Percentiles rank a stretch among this genome's conserved stretches.
Conservation (phyloP, 192 early-diverging fungal genomes). For the Phycomyces blakesleeanus region DNA sequence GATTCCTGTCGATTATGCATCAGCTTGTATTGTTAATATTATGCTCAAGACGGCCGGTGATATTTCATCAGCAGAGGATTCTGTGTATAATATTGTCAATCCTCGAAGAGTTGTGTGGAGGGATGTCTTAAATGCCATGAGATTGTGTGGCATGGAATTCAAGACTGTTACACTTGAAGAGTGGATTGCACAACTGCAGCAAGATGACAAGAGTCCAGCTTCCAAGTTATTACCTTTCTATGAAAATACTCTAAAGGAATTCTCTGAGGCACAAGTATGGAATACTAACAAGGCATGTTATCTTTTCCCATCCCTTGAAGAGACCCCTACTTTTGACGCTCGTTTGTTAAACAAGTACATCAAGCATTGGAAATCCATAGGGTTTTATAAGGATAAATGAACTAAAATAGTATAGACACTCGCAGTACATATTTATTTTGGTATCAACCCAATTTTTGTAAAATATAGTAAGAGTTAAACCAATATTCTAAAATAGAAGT, state of each 20-base stretch:
- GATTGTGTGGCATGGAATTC: constrained; percentile 18
- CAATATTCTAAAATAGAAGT: no score
- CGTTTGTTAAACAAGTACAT: neutral
- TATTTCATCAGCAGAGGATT: neutral
- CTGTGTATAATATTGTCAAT: constrained; percentile 28
- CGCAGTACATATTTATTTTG: no score
- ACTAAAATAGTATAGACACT: no score
- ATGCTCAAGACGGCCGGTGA: constrained; percentile 5
- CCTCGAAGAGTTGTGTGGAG: constrained; percentile 22
- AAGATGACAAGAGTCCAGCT: constrained; percentile 23
- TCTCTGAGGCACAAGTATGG: constrained; percentile 2
- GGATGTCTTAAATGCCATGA: constrained; percentile 10
- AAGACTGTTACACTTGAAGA: constrained; percentile 13
- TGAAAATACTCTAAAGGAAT: neutral
- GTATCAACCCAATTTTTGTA: no score
- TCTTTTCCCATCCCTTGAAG: neutral
- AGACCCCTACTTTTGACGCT: neutral
- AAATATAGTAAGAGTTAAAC: no score
- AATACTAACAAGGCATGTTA: neutral
- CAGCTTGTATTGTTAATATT: constrained; percentile 19
- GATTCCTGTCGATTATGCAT: constrained; percentile 27
- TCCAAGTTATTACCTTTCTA: constrained; percentile 19
- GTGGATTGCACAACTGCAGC: constrained; percentile 17
- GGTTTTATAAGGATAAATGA: constrained; percentile 3
- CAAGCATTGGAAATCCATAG: neutral